Conservation (phyloP, 1,284 basidiomycete species). For the Rhizoctonia solani region DNA sequence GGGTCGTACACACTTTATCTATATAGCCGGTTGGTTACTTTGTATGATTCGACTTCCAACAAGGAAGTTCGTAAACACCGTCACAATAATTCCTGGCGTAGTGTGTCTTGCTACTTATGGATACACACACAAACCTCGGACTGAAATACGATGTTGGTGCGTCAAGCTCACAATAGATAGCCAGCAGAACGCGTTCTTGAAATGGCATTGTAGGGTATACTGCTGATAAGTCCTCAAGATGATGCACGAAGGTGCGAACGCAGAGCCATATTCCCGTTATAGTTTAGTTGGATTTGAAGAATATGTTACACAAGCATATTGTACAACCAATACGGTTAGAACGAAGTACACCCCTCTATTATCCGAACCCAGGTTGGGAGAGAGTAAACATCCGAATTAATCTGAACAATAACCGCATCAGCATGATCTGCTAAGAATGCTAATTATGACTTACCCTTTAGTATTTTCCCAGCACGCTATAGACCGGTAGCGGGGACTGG, state of each 20-base stretch:
- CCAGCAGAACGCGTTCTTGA: too few species aligned
- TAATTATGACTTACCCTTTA: constrained; percentile 6
- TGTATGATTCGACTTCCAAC: too few species aligned
- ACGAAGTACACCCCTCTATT: constrained; percentile 4
- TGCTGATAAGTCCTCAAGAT: not conserved
- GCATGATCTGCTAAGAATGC: not conserved
- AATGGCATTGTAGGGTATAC: too few species aligned
- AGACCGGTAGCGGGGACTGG: constrained; percentile 4
- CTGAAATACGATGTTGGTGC: too few species aligned
- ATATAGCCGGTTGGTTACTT: too few species aligned
- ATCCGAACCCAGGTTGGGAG: not conserved
- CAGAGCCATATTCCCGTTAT: not conserved
- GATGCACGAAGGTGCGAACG: not conserved
- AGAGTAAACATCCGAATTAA: not conserved
- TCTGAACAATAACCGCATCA: not conserved
- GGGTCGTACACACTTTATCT: too few species aligned
- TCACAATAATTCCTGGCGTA: too few species aligned
- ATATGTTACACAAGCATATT: constrained; percentile 1
- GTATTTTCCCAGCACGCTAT: constrained; percentile 17
- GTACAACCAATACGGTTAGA: not conserved
- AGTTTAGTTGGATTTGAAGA: not conserved
- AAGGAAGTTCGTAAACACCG: too few species aligned
- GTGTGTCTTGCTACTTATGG: too few species aligned
- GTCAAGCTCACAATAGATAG: too few species aligned
- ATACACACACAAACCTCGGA: too few species aligned